Evolutionary conservation across 768 basidiomycete species (phyloP).

Genomic region (Amylocystis lapponica): DNA sequence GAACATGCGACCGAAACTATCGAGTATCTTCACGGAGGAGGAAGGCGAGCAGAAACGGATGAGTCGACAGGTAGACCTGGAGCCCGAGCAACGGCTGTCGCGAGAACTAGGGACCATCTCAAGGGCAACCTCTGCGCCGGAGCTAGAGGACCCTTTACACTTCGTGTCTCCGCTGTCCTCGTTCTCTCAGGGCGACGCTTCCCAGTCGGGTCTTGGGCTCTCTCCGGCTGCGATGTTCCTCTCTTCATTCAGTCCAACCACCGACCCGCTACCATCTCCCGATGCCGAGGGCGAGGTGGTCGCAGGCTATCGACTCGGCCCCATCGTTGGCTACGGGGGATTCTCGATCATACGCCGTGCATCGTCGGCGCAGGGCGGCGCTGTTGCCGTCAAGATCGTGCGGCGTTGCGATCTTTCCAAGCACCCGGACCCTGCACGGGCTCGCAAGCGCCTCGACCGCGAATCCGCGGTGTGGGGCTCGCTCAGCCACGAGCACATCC

Average conservation of each 20-base stretch:
- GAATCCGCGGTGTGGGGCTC: constrained; percentile 72
- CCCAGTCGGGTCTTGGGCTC: constrained; percentile 15
- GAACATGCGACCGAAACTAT: constrained; percentile 4
- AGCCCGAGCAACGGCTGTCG: constrained; percentile 11
- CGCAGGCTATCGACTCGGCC: constrained; percentile 70
- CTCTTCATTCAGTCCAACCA: constrained; percentile 49
- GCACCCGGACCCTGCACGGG: constrained; percentile 40
- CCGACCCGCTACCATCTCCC: constrained; percentile 29
- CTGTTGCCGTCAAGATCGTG: constrained; percentile 80
- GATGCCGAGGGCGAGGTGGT: constrained; percentile 67
- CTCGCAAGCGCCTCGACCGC: constrained; percentile 54
- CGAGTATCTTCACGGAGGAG: not conserved
- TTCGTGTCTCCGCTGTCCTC: constrained; percentile 2
- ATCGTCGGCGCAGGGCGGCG: constrained; percentile 53
- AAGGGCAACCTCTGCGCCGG: constrained; percentile 12
- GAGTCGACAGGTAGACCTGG: not conserved
- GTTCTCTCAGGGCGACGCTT: constrained; percentile 1
- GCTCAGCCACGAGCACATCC: constrained; percentile 78
- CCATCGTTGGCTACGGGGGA: constrained; percentile 71
- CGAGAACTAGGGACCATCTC: constrained; percentile 6
- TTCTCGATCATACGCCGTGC: constrained; percentile 79
- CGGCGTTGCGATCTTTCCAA: constrained; percentile 50
- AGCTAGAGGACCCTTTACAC: not conserved
- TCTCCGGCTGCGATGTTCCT: constrained; percentile 78
- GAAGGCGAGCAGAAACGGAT: not conserved